Conservation (phyloP, 75 land plant genomes). For the Picea sitchensis region DNA sequence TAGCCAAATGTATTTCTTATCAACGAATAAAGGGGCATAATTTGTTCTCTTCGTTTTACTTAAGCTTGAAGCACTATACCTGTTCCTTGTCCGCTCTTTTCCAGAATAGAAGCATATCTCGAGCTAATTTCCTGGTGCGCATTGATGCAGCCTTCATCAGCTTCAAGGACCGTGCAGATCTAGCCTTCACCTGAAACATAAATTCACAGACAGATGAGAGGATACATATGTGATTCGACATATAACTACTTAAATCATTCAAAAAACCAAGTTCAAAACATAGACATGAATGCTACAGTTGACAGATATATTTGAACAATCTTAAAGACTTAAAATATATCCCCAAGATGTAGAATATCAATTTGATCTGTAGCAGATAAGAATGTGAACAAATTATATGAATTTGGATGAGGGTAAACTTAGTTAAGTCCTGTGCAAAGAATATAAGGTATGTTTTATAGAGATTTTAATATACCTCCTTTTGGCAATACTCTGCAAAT, state of each 20-base stretch:
- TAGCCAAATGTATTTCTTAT: not conserved
- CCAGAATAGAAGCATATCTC: slow-evolving; percentile 89
- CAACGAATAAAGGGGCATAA: not conserved
- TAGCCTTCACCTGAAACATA: slow-evolving; percentile 65
- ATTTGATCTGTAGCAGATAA: not conserved
- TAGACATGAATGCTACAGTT: no score
- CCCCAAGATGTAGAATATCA: not conserved
- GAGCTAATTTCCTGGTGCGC: slow-evolving; percentile 79
- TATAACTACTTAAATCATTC: no score
- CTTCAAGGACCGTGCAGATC: slow-evolving; percentile 62
- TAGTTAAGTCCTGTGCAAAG: not conserved
- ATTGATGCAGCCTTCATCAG: slow-evolving; percentile 76
- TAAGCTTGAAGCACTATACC: slow-evolving; percentile 35
- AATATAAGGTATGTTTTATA: not conserved
- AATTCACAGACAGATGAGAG: slow-evolving; percentile 7
- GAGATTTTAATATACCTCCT: slow-evolving; percentile 54
- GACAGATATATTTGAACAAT: no score
- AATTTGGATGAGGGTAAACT: not conserved
- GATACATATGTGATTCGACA: no score
- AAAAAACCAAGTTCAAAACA: no score
- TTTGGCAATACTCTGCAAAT: slow-evolving; percentile 84
- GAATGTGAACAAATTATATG: not conserved
- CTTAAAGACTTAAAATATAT: not conserved
- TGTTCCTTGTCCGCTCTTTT: slow-evolving; percentile 92
- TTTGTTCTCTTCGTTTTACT: not conserved